A percentile compares a stretch with the other conserved stretches of the same genome.
Conservation (phyloP, 768 basidiomycete genomes). For the Harrya chromipes region DNA sequence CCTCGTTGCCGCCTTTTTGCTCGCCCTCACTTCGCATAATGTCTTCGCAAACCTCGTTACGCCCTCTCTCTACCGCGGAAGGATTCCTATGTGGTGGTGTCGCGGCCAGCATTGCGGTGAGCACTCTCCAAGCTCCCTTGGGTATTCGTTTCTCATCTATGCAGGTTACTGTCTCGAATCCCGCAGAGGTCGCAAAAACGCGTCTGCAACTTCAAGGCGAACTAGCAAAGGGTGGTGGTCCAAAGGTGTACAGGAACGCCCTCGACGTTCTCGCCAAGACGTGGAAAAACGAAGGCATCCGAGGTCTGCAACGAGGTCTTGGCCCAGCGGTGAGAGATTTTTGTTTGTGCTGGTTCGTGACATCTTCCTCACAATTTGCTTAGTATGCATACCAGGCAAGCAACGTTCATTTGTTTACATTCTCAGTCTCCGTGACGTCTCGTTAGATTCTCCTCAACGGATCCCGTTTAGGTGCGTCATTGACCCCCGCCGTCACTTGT, state of each 20-base stretch:
- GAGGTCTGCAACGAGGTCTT: slow-evolving; percentile 92
- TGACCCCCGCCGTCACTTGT: neutral
- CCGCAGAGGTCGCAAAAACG: slow-evolving; percentile 81
- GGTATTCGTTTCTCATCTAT: slow-evolving; percentile 2
- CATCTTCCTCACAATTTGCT: slow-evolving; percentile 8
- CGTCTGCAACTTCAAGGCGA: slow-evolving; percentile 96
- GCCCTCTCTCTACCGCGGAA: slow-evolving; percentile 63
- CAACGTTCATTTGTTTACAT: neutral
- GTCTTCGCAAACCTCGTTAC: slow-evolving; percentile 13
- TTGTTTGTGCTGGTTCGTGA: neutral
- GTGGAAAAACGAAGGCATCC: slow-evolving; percentile 83
- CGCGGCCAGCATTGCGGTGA: slow-evolving; percentile 87
- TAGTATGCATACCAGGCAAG: slow-evolving; percentile 92
- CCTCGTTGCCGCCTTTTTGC: neutral
- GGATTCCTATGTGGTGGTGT: slow-evolving; percentile 87
- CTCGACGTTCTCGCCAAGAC: slow-evolving; percentile 86
- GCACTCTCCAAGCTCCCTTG: slow-evolving; percentile 5
- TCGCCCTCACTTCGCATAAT: slow-evolving; percentile 9
- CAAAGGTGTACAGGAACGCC: slow-evolving; percentile 86
- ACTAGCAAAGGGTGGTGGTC: slow-evolving; percentile 67
- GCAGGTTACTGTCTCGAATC: slow-evolving; percentile 81
- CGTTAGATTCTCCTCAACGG: slow-evolving; percentile 86
- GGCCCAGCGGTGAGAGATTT: slow-evolving; percentile 68
- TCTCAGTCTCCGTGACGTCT: slow-evolving; percentile 4
- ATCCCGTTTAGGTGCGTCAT: slow-evolving; percentile 70